Evolutionary conservation across 1,284 basidiomycete species (phyloP).

Genomic region (Vanrija sp.): DNA sequence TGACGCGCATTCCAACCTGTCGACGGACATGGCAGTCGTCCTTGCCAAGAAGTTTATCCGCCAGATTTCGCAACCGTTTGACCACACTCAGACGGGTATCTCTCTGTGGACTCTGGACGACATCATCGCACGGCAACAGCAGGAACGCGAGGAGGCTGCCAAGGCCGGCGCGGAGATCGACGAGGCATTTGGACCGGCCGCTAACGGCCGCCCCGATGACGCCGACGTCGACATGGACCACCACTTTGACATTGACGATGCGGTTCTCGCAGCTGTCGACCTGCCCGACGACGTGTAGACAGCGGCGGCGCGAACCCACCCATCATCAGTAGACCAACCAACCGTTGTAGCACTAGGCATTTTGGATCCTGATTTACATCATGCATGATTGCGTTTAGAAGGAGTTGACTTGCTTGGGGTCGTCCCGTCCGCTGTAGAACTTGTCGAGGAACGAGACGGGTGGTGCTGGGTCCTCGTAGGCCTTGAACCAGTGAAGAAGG

Average conservation of each 20-base stretch:
- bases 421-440: conserved; percentile 48
- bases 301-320: not conserved
- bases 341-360: conserved; percentile 10
- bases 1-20: conserved; percentile 93
- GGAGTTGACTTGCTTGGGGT: conserved; percentile 42
- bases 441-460: conserved; percentile 50
- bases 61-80: conserved; percentile 93
- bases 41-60: conserved; percentile 96
- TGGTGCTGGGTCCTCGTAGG: conserved; percentile 41
- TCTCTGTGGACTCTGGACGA: conserved; percentile 76
- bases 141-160: conserved; percentile 39
- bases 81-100: conserved; percentile 89
- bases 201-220: conserved; percentile 11
- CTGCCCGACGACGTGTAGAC: conserved; percentile 21
- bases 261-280: conserved; percentile 33
- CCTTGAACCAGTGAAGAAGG: conserved; percentile 50
- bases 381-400: conserved; percentile 26
- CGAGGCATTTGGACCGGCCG: conserved; percentile 19
- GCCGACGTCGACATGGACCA: conserved; percentile 25
- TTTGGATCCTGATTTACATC: conserved; percentile 6
- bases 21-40: conserved; percentile 97
- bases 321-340: not conserved
- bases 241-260: conserved; percentile 35
- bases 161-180: conserved; percentile 20
- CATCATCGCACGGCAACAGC: conserved; percentile 42